phyloP scores from a whole-genome alignment of 345 rosid species.

The Lumnitzera littorea region DNA sequence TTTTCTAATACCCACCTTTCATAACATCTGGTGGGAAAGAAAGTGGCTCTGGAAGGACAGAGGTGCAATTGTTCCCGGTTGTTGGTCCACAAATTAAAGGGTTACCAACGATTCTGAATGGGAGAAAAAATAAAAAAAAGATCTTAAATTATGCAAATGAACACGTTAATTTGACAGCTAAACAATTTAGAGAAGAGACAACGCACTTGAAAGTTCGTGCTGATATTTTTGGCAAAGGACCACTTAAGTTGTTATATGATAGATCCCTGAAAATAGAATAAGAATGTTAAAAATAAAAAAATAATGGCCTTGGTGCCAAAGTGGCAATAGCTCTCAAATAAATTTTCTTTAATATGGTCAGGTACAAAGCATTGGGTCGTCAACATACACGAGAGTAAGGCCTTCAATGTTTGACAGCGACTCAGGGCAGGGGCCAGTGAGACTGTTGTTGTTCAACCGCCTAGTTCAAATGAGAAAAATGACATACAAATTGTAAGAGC shows the following conservation, averaged over 20 bases:
- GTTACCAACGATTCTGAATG: constrained; percentile 71
- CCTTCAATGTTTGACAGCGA: constrained; percentile 78
- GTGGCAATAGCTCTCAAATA: not conserved
- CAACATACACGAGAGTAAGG: constrained; percentile 77
- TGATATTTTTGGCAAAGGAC: constrained; percentile 81
- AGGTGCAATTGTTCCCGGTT: constrained; percentile 61
- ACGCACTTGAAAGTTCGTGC: constrained; percentile 94
- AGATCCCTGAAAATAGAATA: constrained; percentile 55
- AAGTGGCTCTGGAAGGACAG: constrained; percentile 89
- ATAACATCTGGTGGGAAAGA: constrained; percentile 74
- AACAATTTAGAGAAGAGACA: constrained; percentile 3
- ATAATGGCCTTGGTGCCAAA: not conserved
- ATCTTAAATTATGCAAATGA: too few species aligned
- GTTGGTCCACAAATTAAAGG: constrained; percentile 76
- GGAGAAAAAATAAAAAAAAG: not conserved
- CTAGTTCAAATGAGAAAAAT: constrained; percentile 25
- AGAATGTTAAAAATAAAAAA: not conserved
- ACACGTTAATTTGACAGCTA: too few species aligned
- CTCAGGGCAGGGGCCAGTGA: constrained; percentile 65
- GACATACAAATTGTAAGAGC: not conserved
- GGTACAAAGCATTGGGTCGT: too few species aligned
- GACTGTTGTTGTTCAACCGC: constrained; percentile 97
- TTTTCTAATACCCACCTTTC: constrained; percentile 28
- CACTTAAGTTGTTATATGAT: constrained; percentile 90
- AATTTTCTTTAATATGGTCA: not conserved